phyloP scores from a whole-genome alignment of 257 asterid genomes.

The Cynanchum wilfordii region DNA sequence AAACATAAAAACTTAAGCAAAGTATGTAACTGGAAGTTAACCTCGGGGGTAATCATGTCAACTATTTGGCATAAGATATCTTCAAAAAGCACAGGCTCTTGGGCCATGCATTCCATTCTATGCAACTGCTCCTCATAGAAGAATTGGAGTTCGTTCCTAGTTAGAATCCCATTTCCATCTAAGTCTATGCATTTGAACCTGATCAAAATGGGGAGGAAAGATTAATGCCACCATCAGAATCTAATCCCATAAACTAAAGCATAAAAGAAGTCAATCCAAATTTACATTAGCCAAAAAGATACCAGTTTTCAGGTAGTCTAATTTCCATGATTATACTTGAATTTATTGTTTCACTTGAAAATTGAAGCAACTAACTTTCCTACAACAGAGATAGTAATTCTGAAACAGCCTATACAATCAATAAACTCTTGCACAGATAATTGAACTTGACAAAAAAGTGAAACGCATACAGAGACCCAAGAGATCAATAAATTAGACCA shows the following conservation, averaged over 20 bases:
- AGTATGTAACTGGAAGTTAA: slow-evolving; percentile 22
- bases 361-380: not conserved
- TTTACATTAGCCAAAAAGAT: not conserved
- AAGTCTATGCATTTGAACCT: slow-evolving; percentile 99
- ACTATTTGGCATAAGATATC: slow-evolving; percentile 97
- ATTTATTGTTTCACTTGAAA: not conserved
- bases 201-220: slow-evolving; percentile 10
- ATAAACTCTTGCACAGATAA: not conserved
- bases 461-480: not conserved
- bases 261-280: not conserved
- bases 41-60: slow-evolving; percentile 98
- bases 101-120: slow-evolving; percentile 99
- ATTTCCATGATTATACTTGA: not conserved
- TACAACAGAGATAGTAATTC: not conserved
- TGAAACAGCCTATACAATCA: not conserved
- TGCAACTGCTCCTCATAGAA: slow-evolving; percentile 98
- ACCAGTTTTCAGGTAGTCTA: not conserved
- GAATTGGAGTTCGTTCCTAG: slow-evolving; percentile 95
- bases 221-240: not conserved
- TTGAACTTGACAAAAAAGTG: not conserved
- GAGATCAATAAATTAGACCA: not conserved
- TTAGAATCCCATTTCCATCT: slow-evolving; percentile 92
- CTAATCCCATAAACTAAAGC: not conserved
- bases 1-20: slow-evolving; percentile 7
- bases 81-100: slow-evolving; percentile 99